phyloP scores from a whole-genome alignment of 2,329 filamentous ascomycete genomes.

The Colletotrichum sp. region DNA sequence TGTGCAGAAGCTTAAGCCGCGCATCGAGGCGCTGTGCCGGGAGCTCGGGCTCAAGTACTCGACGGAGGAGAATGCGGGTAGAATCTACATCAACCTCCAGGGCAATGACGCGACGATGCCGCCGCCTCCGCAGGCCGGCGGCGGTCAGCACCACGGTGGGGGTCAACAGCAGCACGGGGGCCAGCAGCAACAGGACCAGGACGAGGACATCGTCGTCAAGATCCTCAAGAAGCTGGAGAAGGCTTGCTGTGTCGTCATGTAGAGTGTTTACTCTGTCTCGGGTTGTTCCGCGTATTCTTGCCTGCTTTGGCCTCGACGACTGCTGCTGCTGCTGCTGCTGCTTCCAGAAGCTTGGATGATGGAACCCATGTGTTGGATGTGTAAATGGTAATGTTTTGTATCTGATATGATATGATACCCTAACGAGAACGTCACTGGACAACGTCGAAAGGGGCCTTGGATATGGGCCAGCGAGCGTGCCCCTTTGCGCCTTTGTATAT shows the following conservation, averaged over 20 bases:
- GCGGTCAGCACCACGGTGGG: constrained; percentile 45
- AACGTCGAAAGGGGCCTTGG: not conserved
- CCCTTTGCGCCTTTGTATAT: not conserved
- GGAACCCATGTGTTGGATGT: not conserved
- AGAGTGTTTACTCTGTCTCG: constrained; percentile 24
- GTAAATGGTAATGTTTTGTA: constrained; percentile 4
- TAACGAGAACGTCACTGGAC: not conserved
- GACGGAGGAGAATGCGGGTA: constrained; percentile 87
- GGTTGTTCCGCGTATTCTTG: not conserved
- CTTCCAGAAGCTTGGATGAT: not conserved
- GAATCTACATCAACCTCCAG: constrained; percentile 86
- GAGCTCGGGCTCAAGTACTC: constrained; percentile 82
- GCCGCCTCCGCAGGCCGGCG: constrained; percentile 40
- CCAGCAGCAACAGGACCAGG: constrained; percentile 52
- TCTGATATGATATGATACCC: not conserved
- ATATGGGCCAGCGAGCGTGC: not conserved
- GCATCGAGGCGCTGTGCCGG: constrained; percentile 84
- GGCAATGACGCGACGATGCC: constrained; percentile 66
- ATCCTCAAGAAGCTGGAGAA: constrained; percentile 69
- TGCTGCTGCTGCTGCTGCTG: not conserved
- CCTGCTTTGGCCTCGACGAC: not conserved
- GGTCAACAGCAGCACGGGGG: constrained; percentile 44
- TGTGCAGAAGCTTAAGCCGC: constrained; percentile 94
- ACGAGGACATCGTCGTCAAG: constrained; percentile 65
- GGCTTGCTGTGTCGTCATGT: constrained; percentile 79